Percentiles rank a stretch among this genome's conserved stretches.
These are phyloP conservation scores for Pholiota microspora DNA, from an alignment of 768 basidiomycete species.

Conservation along the genomic window DNA sequence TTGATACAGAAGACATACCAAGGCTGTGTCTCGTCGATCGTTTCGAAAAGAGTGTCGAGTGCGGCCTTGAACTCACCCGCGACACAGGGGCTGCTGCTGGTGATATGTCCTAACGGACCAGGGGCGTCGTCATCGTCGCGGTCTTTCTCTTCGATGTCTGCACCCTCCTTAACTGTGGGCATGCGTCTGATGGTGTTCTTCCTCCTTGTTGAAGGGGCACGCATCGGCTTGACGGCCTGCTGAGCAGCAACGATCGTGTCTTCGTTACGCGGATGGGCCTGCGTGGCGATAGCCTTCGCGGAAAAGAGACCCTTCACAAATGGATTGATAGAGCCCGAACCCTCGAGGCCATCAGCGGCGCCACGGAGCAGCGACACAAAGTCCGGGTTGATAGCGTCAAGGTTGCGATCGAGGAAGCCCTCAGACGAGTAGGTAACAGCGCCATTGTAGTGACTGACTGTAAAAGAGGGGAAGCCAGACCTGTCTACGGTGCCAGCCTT, in stretches of 20 bases:
- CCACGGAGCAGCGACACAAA: constrained; percentile 90
- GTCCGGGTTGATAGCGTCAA: constrained; percentile 89
- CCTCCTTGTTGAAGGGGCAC: constrained; percentile 84
- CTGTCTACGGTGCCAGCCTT: constrained; percentile 76
- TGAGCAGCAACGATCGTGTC: constrained; percentile 95
- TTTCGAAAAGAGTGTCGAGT: constrained; percentile 82
- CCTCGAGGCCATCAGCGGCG: constrained; percentile 56
- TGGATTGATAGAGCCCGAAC: constrained; percentile 80
- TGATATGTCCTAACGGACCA: constrained; percentile 26
- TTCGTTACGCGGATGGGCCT: constrained; percentile 89
- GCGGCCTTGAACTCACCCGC: constrained; percentile 88
- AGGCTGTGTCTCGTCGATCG: constrained; percentile 82
- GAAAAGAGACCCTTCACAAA: constrained; percentile 92
- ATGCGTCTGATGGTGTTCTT: constrained; percentile 71
- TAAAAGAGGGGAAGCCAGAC: constrained; percentile 83
- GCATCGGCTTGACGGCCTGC: constrained; percentile 92
- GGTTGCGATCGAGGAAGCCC: constrained; percentile 83
- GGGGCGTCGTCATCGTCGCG: constrained; percentile 53
- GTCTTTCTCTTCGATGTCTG: constrained; percentile 46
- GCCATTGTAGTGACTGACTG: constrained; percentile 88
- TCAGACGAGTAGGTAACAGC: constrained; percentile 91
- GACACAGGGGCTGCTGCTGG: constrained; percentile 57
- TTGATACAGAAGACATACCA: constrained; percentile 94
- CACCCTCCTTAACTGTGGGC: constrained; percentile 46
- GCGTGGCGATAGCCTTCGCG: constrained; percentile 84